phyloP scores from a whole-genome alignment of 176 grass and related monocot species.

The Oropetium thomaeum region DNA sequence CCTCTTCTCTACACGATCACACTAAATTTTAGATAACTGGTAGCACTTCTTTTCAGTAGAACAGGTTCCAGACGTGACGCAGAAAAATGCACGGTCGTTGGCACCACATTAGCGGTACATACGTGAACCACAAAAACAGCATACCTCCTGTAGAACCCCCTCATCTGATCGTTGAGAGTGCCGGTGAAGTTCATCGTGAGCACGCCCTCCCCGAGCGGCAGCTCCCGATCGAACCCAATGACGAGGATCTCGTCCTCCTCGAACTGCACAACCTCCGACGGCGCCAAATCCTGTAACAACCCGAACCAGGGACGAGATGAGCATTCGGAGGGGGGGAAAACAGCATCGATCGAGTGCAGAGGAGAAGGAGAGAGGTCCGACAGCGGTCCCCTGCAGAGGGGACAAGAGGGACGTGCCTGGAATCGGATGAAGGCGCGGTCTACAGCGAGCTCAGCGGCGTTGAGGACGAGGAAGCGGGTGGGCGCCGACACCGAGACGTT shows the following conservation, averaged over 20 bases:
- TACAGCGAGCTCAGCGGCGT: conserved; percentile 59
- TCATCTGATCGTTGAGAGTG: conserved; percentile 77
- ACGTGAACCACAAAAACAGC: background rate
- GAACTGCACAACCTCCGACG: conserved; percentile 35
- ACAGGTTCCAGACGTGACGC: background rate
- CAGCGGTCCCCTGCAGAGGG: background rate
- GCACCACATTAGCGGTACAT: background rate
- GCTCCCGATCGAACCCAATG: conserved; percentile 44
- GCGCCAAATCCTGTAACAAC: conserved; percentile 30
- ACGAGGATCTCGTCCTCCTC: conserved; percentile 75
- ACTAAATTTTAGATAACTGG: background rate
- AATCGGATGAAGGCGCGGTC: conserved; percentile 44
- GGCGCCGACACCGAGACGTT: conserved; percentile 39
- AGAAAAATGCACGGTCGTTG: background rate
- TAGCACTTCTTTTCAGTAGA: background rate
- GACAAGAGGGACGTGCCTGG: background rate
- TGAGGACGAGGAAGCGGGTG: conserved; percentile 74
- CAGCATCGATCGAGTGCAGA: background rate
- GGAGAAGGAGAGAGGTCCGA: too few species aligned
- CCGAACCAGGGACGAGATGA: background rate
- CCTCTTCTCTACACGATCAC: background rate
- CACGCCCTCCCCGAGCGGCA: conserved; percentile 50
- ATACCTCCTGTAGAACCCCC: conserved; percentile 80
- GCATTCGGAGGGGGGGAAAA: background rate
- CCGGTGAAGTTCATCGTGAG: conserved; percentile 65